phyloP scores from a whole-genome alignment of 805 yeast species.

The Vanderwaltozyma tropicalis region DNA sequence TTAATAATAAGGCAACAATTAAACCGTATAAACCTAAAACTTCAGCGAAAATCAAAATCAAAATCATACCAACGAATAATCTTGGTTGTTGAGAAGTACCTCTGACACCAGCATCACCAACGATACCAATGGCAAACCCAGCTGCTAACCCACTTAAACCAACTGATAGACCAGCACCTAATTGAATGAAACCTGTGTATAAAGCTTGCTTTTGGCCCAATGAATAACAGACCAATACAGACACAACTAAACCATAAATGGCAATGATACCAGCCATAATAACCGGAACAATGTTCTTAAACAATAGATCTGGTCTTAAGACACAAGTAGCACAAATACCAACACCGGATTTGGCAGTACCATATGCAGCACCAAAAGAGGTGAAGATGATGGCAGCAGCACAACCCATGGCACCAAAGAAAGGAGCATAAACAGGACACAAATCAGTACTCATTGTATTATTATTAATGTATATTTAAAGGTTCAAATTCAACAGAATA shows the following conservation, averaged over 20 bases:
- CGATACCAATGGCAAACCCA: slow-evolving; percentile 98
- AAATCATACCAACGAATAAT: slow-evolving; percentile 95
- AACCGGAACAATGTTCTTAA: slow-evolving; percentile 91
- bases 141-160: slow-evolving; percentile 97
- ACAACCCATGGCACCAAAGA: slow-evolving; percentile 99
- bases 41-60: slow-evolving; percentile 97
- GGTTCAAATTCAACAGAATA: too few relatives aligned
- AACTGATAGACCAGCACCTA: slow-evolving; percentile 96
- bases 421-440: slow-evolving; percentile 55
- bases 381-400: slow-evolving; percentile 98
- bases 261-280: slow-evolving; percentile 99
- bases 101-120: slow-evolving; percentile 99
- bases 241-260: slow-evolving; percentile 93
- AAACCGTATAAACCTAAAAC: slow-evolving; percentile 97
- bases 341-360: slow-evolving; percentile 98
- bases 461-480: not conserved
- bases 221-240: slow-evolving; percentile 86
- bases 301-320: slow-evolving; percentile 90
- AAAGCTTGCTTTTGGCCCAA: slow-evolving; percentile 85
- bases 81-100: slow-evolving; percentile 98
- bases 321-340: slow-evolving; percentile 99
- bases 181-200: slow-evolving; percentile 94
- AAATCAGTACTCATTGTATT: slow-evolving; percentile 23
- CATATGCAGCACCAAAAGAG: slow-evolving; percentile 97
- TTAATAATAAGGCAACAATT: slow-evolving; percentile 93